phyloP scores from a whole-genome alignment of 305 asterid genomes.

The Rubia peregrina region DNA sequence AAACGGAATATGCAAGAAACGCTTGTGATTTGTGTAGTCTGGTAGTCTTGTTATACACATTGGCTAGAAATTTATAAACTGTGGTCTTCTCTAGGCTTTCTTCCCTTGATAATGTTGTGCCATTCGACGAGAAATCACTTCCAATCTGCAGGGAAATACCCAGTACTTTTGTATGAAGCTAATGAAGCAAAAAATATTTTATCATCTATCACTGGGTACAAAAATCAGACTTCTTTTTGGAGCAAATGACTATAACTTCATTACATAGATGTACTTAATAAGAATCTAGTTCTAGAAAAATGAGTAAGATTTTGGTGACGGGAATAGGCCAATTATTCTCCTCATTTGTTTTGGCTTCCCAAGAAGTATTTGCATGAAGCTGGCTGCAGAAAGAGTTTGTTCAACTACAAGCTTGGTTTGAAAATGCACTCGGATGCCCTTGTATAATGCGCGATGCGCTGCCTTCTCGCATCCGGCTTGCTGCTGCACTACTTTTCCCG shows the following conservation, averaged over 20 bases:
- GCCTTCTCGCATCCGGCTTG: too few relatives aligned
- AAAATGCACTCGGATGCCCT: too few relatives aligned
- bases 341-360: background rate
- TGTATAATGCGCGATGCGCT: too few relatives aligned
- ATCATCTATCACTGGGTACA: background rate
- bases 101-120: background rate
- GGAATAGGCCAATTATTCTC: background rate
- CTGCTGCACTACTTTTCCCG: too few relatives aligned
- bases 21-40: background rate
- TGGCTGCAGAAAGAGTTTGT: background rate
- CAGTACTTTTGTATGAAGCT: background rate
- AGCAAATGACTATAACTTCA: background rate
- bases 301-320: background rate
- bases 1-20: background rate
- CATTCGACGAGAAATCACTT: background rate
- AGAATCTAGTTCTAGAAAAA: background rate
- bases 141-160: background rate
- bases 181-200: background rate
- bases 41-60: background rate
- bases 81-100: too few relatives aligned
- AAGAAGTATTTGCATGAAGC: background rate
- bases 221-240: background rate
- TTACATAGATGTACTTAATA: background rate
- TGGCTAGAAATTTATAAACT: too few relatives aligned
- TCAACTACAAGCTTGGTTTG: background rate